Base-by-base conservation (phyloP, 1,139 yeast species). In the Pichia norvegensis region DNA sequence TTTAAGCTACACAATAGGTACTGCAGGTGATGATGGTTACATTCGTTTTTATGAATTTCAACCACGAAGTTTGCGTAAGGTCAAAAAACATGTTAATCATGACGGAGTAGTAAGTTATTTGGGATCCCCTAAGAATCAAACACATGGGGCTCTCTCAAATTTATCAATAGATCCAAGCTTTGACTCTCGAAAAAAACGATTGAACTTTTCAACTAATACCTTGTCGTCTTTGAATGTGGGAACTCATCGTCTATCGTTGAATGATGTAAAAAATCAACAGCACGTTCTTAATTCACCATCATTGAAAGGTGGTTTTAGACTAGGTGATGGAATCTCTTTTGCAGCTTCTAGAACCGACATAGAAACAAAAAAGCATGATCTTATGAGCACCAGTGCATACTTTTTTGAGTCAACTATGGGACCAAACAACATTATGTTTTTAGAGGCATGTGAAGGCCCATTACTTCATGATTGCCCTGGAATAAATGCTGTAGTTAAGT, bases 41-140 rank as follows among this genome's bases (percentile, higher is more conserved):
- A 64, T 84, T 9, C 63, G 81, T 33, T 66, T 82, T 29, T 85
- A 90, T 86, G 94, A 85, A 55, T 81, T 85, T 60, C 78, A 79
- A 44, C 82, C 84, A 38, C 70, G 75, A 55, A 74, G 80, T 13
- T 62, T 83, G 39, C 78, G 81, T 1, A 72, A 72, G 47, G 63
- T 72, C 13, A 75, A 74, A 50, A 58, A 53, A 19, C 42, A 44
- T 19, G 16, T 36, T 16, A 31, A 20, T 14, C 45, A 44, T 33
- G 27, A 36, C 5, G 44, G 37, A n/a, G 37, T 20, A 22, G 35
- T 39, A 14, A 29, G 35, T 9, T 37, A 47, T 19, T 19, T 43
- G 22, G 38, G 42, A 2, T 20, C 46, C 11, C 46, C 48, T 6
- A 46, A 42, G 29, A 38, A 22, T 27, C 43, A 29, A 19, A 43